A percentile compares a stretch with the other conserved stretches of the same genome.
Conservation (phyloP, 2,329 filamentous ascomycete genomes). For the Graphilbum ipis-grandicollis region DNA sequence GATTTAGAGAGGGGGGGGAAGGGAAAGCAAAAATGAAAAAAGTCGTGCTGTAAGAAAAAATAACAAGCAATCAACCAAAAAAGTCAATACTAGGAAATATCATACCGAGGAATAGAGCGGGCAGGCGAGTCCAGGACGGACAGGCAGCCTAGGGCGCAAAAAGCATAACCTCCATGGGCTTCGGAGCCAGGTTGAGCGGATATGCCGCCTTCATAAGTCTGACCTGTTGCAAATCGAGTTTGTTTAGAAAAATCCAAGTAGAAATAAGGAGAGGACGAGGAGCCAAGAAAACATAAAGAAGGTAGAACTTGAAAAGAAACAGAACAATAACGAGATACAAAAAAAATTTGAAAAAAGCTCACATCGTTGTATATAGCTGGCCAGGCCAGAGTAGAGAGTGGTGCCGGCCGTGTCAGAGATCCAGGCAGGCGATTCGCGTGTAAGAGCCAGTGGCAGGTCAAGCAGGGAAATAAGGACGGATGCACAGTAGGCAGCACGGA, state of each 20-base stretch:
- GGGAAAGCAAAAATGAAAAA: background rate
- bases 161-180: constrained; percentile 92
- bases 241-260: background rate
- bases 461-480: constrained; percentile 71
- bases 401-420: constrained; percentile 40
- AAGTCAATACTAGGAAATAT: no score
- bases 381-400: constrained; percentile 53
- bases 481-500: constrained; percentile 85
- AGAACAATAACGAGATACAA: background rate
- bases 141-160: constrained; percentile 80
- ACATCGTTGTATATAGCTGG: constrained; percentile 69
- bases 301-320: background rate
- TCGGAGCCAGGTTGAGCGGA: constrained; percentile 72
- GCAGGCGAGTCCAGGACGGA: constrained; percentile 70
- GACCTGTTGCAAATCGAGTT: constrained; percentile 33
- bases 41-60: background rate
- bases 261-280: background rate
- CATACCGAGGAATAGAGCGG: constrained; percentile 54
- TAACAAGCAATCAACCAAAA: no score
- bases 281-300: background rate
- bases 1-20: background rate
- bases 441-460: constrained; percentile 61
- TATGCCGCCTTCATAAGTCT: constrained; percentile 91
- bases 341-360: constrained; percentile 23
- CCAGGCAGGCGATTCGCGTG: constrained; percentile 51